Evolutionary conservation across 129 eudicot species (phyloP).

Genomic region (Rutidosis leptorrhynchoides): DNA sequence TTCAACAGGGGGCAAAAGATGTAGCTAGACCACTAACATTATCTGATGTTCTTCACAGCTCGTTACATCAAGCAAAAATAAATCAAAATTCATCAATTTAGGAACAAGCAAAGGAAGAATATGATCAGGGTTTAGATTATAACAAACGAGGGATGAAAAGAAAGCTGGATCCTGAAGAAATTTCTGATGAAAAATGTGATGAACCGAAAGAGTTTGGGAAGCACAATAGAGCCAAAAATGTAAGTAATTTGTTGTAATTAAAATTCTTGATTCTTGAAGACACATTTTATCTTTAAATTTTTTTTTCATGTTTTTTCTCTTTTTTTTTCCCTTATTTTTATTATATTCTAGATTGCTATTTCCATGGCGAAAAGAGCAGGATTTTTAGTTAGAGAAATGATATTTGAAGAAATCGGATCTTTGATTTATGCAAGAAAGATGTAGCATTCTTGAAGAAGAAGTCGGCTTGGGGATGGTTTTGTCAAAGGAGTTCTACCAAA

Average conservation of each 20-base stretch:
- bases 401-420: constrained; percentile 73
- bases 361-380: constrained; percentile 85
- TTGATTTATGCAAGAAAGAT: constrained; percentile 75
- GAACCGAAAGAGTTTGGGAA: constrained; percentile 43
- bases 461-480: constrained; percentile 72
- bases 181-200: constrained; percentile 23
- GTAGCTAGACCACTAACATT: constrained; percentile 72
- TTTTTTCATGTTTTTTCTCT: background rate
- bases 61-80: constrained; percentile 45
- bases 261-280: no score
- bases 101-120: constrained; percentile 18
- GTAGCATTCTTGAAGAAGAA: constrained; percentile 80
- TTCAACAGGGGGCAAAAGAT: constrained; percentile 80
- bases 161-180: constrained; percentile 45
- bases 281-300: background rate
- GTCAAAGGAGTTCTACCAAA: constrained; percentile 68
- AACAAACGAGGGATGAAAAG: constrained; percentile 61
- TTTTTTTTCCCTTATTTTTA: no score
- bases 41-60: constrained; percentile 64
- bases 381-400: constrained; percentile 70
- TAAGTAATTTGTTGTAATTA: constrained; percentile 25
- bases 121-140: constrained; percentile 34
- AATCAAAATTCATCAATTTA: constrained; percentile 17
- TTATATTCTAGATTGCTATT: constrained; percentile 70
- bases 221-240: constrained; percentile 77